Percentiles rank a stretch among this genome's conserved stretches.
Evolutionary conservation across 352 stramenopile genomes (phyloP).

Genomic region (Phytophthora constricta): DNA sequence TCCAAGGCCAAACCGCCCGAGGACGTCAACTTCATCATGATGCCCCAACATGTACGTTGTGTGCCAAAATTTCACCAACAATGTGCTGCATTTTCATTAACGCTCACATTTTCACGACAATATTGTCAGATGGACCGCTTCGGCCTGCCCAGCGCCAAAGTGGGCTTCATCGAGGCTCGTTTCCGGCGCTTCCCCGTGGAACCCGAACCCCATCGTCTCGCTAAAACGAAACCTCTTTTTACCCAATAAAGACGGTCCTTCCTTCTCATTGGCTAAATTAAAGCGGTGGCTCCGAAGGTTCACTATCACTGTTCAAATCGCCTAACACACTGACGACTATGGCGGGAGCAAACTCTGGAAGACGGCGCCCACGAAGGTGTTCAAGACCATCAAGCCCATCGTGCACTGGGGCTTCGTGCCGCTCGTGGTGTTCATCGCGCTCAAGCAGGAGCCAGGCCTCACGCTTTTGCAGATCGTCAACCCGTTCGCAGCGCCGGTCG

Average conservation of each 20-base stretch:
- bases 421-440: slow-evolving; percentile 79
- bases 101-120: not conserved
- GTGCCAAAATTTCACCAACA: not conserved
- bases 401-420: slow-evolving; percentile 86
- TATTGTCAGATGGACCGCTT: slow-evolving; percentile 60
- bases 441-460: slow-evolving; percentile 80
- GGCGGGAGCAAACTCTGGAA: slow-evolving; percentile 78
- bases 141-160: slow-evolving; percentile 48
- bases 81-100: no score
- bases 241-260: no score
- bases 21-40: slow-evolving; percentile 77
- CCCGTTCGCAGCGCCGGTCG: slow-evolving; percentile 69
- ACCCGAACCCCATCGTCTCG: slow-evolving; percentile 32
- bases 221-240: slow-evolving; percentile 1
- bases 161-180: slow-evolving; percentile 67
- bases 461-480: slow-evolving; percentile 85
- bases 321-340: slow-evolving; percentile 21
- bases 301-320: no score
- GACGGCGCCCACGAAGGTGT: slow-evolving; percentile 71
- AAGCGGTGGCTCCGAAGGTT: no score
- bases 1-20: slow-evolving; percentile 33
- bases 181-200: slow-evolving; percentile 70
- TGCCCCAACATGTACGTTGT: slow-evolving; percentile 57
- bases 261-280: no score
- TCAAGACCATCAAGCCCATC: slow-evolving; percentile 87